Evolutionary conservation across 345 rosid genomes (phyloP).

Genomic region (Nephelium lappaceum): DNA sequence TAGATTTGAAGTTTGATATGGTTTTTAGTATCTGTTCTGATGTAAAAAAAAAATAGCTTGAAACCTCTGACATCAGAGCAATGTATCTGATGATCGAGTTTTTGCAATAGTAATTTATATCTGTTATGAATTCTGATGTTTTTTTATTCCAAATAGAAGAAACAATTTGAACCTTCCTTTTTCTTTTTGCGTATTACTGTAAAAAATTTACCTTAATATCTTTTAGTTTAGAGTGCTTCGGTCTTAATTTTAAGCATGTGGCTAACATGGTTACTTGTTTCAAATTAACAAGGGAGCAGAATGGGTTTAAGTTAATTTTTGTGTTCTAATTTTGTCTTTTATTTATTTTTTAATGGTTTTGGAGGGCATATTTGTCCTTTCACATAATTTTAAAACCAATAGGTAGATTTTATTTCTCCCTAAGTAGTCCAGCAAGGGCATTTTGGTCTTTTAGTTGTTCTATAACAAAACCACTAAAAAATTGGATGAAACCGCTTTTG

Average conservation of each 20-base stretch:
- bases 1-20: neutral
- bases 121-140: neutral
- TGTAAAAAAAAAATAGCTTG: no score
- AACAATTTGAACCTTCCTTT: neutral
- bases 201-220: constrained; percentile 2
- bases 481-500: no score
- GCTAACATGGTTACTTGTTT: constrained; percentile 27
- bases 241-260: constrained; percentile 11
- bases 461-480: no score
- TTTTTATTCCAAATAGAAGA: neutral
- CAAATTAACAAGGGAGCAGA: constrained; percentile 64
- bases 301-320: no score
- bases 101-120: neutral
- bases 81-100: neutral
- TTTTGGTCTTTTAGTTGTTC: no score
- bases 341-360: no score
- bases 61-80: no score
- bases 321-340: no score
- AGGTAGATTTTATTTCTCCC: no score
- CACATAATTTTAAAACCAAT: no score
- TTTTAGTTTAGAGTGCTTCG: neutral
- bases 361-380: no score
- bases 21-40: neutral
- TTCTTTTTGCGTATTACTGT: neutral
- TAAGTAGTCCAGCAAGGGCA: no score